phyloP scores from a whole-genome alignment of 495 filamentous ascomycete genomes.

The Aspergillus egyptiacus region DNA sequence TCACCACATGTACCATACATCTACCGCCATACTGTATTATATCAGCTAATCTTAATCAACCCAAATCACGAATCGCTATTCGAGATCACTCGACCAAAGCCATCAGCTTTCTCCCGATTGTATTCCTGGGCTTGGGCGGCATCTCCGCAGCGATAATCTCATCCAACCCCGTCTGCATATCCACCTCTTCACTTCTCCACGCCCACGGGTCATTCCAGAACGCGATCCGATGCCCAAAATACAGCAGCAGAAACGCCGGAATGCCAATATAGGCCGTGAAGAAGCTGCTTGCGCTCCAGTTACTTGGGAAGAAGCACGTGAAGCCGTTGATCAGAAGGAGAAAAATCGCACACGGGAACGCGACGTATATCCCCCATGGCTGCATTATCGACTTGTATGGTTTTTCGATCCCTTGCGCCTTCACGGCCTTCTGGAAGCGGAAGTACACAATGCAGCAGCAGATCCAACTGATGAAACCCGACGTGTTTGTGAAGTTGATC shows the following conservation, averaged over 20 bases:
- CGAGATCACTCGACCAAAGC: constrained; percentile 20
- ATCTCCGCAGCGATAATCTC: constrained; percentile 48
- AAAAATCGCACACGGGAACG: constrained; percentile 44
- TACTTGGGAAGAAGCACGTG: constrained; percentile 52
- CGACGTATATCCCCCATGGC: constrained; percentile 47
- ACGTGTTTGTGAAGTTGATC: constrained; percentile 54
- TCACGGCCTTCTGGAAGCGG: constrained; percentile 51
- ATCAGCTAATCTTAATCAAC: no score
- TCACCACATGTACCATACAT: no score
- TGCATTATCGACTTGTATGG: constrained; percentile 49
- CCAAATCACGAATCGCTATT: no score
- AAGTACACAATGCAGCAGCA: constrained; percentile 55
- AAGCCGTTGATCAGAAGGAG: constrained; percentile 58
- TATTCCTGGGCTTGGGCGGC: constrained; percentile 27
- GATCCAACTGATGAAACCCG: constrained; percentile 58
- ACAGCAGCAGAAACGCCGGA: constrained; percentile 52
- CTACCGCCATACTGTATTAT: neutral
- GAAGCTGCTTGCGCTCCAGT: constrained; percentile 49
- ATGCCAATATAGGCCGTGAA: constrained; percentile 60
- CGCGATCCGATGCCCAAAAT: constrained; percentile 45
- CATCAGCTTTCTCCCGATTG: constrained; percentile 31
- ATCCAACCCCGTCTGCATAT: constrained; percentile 50
- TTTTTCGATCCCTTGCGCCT: constrained; percentile 47
- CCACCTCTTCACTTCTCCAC: constrained; percentile 45
- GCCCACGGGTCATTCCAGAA: constrained; percentile 49